A percentile compares a stretch with the other conserved stretches of the same genome.
Conservation (phyloP, 805 yeast species). For the Hanseniaspora singularis region DNA sequence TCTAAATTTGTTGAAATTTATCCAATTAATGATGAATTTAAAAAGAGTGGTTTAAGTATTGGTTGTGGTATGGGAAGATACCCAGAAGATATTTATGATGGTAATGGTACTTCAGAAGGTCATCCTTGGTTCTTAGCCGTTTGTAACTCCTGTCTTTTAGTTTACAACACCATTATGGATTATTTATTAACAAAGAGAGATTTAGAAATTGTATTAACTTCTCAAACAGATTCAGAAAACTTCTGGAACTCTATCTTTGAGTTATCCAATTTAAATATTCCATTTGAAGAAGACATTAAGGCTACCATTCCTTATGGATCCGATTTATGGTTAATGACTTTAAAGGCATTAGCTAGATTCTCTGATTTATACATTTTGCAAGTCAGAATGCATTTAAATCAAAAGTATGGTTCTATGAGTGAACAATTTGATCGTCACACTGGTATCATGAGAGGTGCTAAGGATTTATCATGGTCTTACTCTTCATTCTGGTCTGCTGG, state of each 20-base stretch:
- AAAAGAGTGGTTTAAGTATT: constrained; percentile 30
- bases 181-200: constrained; percentile 49
- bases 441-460: constrained; percentile 84
- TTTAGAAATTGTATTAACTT: constrained; percentile 27
- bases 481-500: constrained; percentile 61
- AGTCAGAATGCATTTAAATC: constrained; percentile 42
- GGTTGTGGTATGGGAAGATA: constrained; percentile 76
- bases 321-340: constrained; percentile 14
- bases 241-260: constrained; percentile 14
- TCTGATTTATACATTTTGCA: constrained; percentile 27
- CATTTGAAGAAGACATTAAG: constrained; percentile 10
- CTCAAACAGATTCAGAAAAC: constrained; percentile 4
- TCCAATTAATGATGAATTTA: constrained; percentile 51
- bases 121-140: constrained; percentile 90
- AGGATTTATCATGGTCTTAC: constrained; percentile 82
- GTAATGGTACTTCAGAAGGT: constrained; percentile 58
- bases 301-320: constrained; percentile 8
- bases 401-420: constrained; percentile 53
- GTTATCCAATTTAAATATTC: constrained; percentile 1
- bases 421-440: constrained; percentile 76
- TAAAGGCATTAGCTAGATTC: constrained; percentile 12
- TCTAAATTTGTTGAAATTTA: constrained; percentile 61
- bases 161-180: constrained; percentile 36
- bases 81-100: constrained; percentile 85
- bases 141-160: constrained; percentile 32